phyloP scores from a whole-genome alignment of 2,329 filamentous ascomycete species.

The Dissoconium aciculare region DNA sequence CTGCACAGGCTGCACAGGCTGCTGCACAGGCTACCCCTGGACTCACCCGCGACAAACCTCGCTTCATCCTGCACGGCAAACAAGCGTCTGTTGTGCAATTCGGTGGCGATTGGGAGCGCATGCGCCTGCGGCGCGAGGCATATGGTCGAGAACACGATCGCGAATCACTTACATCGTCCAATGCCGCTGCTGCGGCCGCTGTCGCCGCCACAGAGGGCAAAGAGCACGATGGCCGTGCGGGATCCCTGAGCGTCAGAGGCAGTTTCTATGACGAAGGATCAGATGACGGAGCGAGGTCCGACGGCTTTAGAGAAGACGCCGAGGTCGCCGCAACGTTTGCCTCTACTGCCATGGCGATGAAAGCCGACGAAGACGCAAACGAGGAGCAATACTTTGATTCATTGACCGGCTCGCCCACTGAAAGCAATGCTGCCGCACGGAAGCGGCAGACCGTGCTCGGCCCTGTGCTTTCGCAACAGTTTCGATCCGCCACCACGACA shows the following conservation, averaged over 20 bases:
- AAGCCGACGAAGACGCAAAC: no score
- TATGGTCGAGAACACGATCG: conserved; percentile 11
- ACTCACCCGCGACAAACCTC: conserved; percentile 64
- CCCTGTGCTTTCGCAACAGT: no score
- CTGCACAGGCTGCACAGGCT: neutral
- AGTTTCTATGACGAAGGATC: conserved; percentile 9
- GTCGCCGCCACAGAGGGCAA: neutral
- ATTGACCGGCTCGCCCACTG: no score
- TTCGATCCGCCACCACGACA: no score
- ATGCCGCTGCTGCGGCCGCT: neutral
- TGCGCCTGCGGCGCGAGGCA: conserved; percentile 20
- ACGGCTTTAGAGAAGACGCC: conserved; percentile 16
- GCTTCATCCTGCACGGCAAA: conserved; percentile 93
- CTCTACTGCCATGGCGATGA: conserved; percentile 2
- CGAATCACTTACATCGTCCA: conserved; percentile 2
- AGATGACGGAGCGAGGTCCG: conserved; percentile 10
- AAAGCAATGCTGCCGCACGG: no score
- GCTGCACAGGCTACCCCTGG: conserved; percentile 44
- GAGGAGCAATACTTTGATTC: no score
- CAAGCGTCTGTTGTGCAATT: conserved; percentile 97
- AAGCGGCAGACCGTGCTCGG: no score
- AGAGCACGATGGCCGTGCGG: no score
- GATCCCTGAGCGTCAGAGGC: conserved; percentile 4
- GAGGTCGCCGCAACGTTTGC: conserved; percentile 15
- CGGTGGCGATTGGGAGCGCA: conserved; percentile 57